Evolutionary conservation across 2,329 filamentous ascomycete genomes (phyloP), one percentile per base, ranked within the genome.

Genomic region (Aaosphaeria arxii): DNA sequence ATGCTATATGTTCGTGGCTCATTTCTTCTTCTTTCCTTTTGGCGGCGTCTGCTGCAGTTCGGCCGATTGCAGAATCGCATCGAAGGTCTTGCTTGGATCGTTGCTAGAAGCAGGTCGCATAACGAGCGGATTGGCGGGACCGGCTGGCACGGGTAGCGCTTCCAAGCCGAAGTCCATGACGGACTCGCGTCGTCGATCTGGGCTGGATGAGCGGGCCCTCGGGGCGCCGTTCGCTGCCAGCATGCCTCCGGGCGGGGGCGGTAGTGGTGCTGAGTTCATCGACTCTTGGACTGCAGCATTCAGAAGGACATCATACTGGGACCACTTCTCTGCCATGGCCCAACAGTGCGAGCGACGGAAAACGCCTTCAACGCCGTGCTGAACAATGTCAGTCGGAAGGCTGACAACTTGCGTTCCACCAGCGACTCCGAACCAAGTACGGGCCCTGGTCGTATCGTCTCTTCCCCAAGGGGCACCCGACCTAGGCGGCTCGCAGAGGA

Each of bases 401-500:
- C 73, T 79, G 39, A 87, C 83, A 6, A 86, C 76, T 39, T 79
- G 80, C 28, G 76, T 76, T 36, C 82, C 78, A 35, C 87, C 89
- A 3, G 87, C 84, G 5, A 88, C 82, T 55, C 87, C 82, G 67
- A 88, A 89, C 87, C 87, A 89, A 60, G 84, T 83, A 11, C 86
- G 79, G 42, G 82, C 74, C 32, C 78, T 76, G 35, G 53, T 58
- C 9, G 66, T 69, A 48, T 82, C 81, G 45, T 87, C 86, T 46
- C 83, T 81, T 41, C 85, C 76, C 89, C 89, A 94, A 0, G 89
- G 88, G 0, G 83, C 77, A 46, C 85, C 84, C 13, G 85, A 86
- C 61, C 87, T 81, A 0, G 88, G 85, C 4, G 87, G 83, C 63
- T 89, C 79, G 67, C 88, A 91, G 30, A 92, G 75, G 73, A 92